Percentiles rank a stretch among this genome's conserved stretches.
Evolutionary conservation across 2,329 filamentous ascomycete genomes (phyloP).

Genomic region (Cyclaneusma minus): DNA sequence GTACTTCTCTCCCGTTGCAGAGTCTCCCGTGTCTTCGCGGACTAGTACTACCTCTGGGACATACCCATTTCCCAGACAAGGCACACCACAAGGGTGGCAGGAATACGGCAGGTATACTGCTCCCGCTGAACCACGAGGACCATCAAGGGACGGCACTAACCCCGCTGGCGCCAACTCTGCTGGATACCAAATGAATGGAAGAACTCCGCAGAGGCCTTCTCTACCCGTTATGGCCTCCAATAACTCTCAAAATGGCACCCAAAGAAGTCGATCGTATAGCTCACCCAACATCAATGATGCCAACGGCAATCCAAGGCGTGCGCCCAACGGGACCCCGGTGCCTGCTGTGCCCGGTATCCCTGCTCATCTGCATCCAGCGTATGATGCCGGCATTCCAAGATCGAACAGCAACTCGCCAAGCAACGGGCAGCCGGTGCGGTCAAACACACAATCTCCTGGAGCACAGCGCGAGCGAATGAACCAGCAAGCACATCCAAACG

Average conservation of each 20-base stretch:
- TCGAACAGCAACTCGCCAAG: conserved; percentile 73
- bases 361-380: conserved; percentile 43
- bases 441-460: conserved; percentile 56
- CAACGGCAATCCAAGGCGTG: conserved; percentile 38
- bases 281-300: conserved; percentile 82
- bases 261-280: conserved; percentile 78
- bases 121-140: conserved; percentile 66
- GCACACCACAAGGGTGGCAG: conserved; percentile 54
- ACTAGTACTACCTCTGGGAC: conserved; percentile 63
- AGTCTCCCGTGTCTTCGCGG: conserved; percentile 63
- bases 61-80: conserved; percentile 67
- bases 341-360: conserved; percentile 67
- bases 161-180: conserved; percentile 35
- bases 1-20: conserved; percentile 80
- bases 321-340: conserved; percentile 38
- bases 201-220: conserved; percentile 62
- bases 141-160: conserved; percentile 61
- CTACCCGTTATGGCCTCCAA: conserved; percentile 53
- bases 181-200: conserved; percentile 46
- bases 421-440: conserved; percentile 47
- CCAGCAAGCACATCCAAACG: conserved; percentile 34
- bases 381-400: conserved; percentile 52
- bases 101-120: conserved; percentile 78
- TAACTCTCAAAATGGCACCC: conserved; percentile 36
- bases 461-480: conserved; percentile 42